Conservation (phyloP, 2,329 filamentous ascomycete genomes). For the Penicillium sclerotiorum region DNA sequence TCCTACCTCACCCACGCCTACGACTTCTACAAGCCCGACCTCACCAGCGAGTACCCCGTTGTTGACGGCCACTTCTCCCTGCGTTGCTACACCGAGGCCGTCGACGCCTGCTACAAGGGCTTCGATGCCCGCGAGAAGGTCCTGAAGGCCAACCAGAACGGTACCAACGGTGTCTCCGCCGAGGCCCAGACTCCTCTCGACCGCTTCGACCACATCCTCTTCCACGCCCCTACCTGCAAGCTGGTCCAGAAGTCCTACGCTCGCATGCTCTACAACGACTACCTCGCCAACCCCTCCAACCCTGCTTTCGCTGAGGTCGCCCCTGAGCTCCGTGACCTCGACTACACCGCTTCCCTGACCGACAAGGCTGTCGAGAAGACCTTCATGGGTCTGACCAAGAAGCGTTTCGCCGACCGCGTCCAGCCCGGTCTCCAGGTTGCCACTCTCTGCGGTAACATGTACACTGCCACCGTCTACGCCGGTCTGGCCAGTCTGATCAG, state of each 20-base stretch:
- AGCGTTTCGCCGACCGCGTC: slow-evolving; percentile 78
- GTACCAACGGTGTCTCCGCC: slow-evolving; percentile 51
- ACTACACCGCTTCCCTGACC: slow-evolving; percentile 75
- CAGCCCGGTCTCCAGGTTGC: slow-evolving; percentile 72
- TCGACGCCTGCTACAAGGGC: slow-evolving; percentile 78
- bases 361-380: slow-evolving; percentile 86
- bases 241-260: slow-evolving; percentile 83
- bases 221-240: slow-evolving; percentile 87
- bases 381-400: slow-evolving; percentile 82
- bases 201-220: slow-evolving; percentile 80
- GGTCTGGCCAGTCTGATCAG: slow-evolving; percentile 63
- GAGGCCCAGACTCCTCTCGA: slow-evolving; percentile 67
- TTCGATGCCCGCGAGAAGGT: slow-evolving; percentile 74
- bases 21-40: slow-evolving; percentile 88
- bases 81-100: slow-evolving; percentile 78
- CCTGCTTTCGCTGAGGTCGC: slow-evolving; percentile 73
- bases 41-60: slow-evolving; percentile 83
- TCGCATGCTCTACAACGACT: slow-evolving; percentile 84
- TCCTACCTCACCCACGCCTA: slow-evolving; percentile 83
- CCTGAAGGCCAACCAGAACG: slow-evolving; percentile 53
- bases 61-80: slow-evolving; percentile 83
- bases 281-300: slow-evolving; percentile 68
- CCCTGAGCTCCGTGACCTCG: slow-evolving; percentile 73
- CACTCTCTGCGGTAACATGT: slow-evolving; percentile 72
- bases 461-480: slow-evolving; percentile 62